Evolutionary conservation across 2,329 filamentous ascomycete species (phyloP).

Genomic region (Stachybotrys echinatus): DNA sequence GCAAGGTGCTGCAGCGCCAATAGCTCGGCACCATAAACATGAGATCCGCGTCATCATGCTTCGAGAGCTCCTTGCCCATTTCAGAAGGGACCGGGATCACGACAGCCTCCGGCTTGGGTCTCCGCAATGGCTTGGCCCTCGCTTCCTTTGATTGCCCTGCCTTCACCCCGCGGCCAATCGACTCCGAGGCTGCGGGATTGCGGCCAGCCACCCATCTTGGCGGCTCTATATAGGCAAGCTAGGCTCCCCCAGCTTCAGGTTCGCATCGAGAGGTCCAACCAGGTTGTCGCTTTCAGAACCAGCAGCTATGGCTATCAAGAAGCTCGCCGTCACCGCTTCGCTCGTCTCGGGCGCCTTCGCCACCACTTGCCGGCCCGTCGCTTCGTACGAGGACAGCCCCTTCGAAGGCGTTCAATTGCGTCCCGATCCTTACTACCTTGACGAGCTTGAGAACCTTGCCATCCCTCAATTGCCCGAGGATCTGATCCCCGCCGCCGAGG

Average conservation of each 20-base stretch:
- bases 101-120: slow-evolving; percentile 1
- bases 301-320: not conserved
- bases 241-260: not conserved
- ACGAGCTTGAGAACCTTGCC: slow-evolving; percentile 48
- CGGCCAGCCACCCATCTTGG: slow-evolving; percentile 1
- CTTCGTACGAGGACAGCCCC: slow-evolving; percentile 46
- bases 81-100: not conserved
- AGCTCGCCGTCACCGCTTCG: slow-evolving; percentile 4
- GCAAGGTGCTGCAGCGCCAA: not conserved
- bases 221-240: not conserved
- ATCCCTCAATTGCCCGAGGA: slow-evolving; percentile 56
- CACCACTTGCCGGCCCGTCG: slow-evolving; percentile 31
- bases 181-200: not conserved
- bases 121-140: not conserved
- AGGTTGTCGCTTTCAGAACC: not conserved
- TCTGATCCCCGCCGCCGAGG: slow-evolving; percentile 45
- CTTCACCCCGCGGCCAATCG: not conserved
- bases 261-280: not conserved
- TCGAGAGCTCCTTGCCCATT: not conserved
- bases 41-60: not conserved
- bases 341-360: slow-evolving; percentile 26
- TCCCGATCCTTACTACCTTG: slow-evolving; percentile 50
- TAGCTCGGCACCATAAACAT: not conserved
- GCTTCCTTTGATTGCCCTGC: not conserved
- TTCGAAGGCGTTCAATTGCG: slow-evolving; percentile 45